Conservation (phyloP, 257 asterid species). For the Capsicum baccatum region DNA sequence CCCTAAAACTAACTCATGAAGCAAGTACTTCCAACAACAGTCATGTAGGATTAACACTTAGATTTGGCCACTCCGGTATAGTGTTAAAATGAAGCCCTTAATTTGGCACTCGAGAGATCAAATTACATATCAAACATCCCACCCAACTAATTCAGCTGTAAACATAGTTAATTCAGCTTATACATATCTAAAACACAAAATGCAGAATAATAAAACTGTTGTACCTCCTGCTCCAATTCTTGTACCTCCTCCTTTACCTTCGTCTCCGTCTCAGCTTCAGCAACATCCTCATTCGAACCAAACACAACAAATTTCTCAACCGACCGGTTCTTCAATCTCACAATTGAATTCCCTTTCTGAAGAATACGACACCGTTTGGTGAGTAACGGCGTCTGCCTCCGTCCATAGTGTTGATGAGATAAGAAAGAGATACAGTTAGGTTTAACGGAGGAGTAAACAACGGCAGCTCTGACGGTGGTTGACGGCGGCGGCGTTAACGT, state of each 20-base stretch:
- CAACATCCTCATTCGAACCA: slow-evolving; percentile 26
- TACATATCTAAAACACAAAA: background rate
- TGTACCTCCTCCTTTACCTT: too few relatives aligned
- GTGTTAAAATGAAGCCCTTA: background rate
- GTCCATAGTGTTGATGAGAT: background rate
- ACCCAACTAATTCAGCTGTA: too few relatives aligned
- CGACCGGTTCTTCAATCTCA: background rate
- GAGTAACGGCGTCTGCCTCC: background rate
- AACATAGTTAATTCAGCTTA: background rate
- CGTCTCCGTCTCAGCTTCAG: slow-evolving; percentile 22
- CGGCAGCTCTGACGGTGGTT: background rate
- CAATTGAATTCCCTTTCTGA: background rate
- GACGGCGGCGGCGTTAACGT: slow-evolving; percentile 22
- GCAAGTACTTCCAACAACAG: background rate
- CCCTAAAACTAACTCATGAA: background rate
- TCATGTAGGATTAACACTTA: background rate
- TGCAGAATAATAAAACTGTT: background rate
- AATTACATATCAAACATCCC: background rate
- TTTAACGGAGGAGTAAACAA: slow-evolving; percentile 3
- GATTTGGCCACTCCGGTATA: background rate
- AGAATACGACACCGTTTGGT: slow-evolving; percentile 21
- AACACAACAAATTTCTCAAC: background rate
- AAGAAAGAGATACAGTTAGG: slow-evolving; percentile 28
- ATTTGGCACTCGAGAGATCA: background rate
- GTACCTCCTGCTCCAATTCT: slow-evolving; percentile 24